Evolutionary conservation across 768 basidiomycete genomes (phyloP), one percentile per base, ranked within the genome.

Genomic region (Tulasnella sp.): DNA sequence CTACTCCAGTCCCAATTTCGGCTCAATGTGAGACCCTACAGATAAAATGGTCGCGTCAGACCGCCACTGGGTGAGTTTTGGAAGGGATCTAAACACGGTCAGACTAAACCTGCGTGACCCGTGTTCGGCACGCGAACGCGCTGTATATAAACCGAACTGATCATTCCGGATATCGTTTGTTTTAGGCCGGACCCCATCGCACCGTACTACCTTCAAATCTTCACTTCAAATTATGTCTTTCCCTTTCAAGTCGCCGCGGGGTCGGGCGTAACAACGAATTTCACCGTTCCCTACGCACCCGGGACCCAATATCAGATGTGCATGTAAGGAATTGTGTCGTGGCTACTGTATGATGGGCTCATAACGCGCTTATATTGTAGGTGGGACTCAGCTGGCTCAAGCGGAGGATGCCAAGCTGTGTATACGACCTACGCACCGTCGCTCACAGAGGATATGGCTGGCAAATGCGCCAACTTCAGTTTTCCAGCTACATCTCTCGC

Each of bases 21-120:
- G 80, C 80, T 41, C 80, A 80, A 42, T 80, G 80, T 48, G 80
- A 80, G 11, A 54, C 73, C 12, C 44, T 80, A 1, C 73, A 76
- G 48, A 54, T 80, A 46, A 75, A 42, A 28, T 80, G 80, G 80
- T 54, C 34, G 14, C 40, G 80, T n/a, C 41, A 58, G n/a, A 58
- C 80, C 42, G 80, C 80, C 22, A 80, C 80, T 24, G 80, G 80
- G 80, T 80, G 54, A 28, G 78, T 72, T 24, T n/a, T 80, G 24
- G 16, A 80, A 60, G 18, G 34, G 42, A 12, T 14, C 74, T 8
- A 40, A 75, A 48, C 37, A 48, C 34, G 54, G 73, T 74, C 44
- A 40, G 31, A 40, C 34, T 34, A 74, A 77, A 77, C 44, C 28
- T 48, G 42, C 50, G 42, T 46, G 31, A 48, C 76, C 34, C 2